phyloP scores from a whole-genome alignment of 148 eudicot genomes.

The Nepenthes gracilis region DNA sequence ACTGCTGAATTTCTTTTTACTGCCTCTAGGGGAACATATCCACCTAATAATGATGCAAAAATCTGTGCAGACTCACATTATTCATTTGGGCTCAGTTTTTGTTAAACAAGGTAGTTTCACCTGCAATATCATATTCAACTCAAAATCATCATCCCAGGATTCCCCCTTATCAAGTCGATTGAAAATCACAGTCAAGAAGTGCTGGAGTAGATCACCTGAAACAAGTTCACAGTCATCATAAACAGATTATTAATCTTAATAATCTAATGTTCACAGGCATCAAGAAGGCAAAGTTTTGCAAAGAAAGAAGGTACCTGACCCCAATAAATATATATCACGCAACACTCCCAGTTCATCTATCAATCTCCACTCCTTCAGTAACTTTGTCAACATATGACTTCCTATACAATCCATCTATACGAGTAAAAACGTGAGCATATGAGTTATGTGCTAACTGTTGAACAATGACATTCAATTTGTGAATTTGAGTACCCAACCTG shows the following conservation, averaged over 20 bases:
- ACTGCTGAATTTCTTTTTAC: no score
- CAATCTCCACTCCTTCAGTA: slow-evolving; percentile 83
- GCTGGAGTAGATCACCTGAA: slow-evolving; percentile 93
- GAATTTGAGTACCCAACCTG: slow-evolving; percentile 40
- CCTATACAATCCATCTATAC: slow-evolving; percentile 80
- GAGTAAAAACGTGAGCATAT: not conserved
- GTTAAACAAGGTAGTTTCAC: slow-evolving; percentile 13
- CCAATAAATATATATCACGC: slow-evolving; percentile 84
- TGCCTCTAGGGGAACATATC: no score
- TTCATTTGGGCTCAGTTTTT: not conserved
- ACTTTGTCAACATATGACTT: slow-evolving; percentile 68
- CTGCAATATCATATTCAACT: slow-evolving; percentile 84
- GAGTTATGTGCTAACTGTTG: not conserved
- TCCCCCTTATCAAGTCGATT: slow-evolving; percentile 84
- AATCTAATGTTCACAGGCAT: not conserved
- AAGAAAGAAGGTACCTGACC: slow-evolving; percentile 54
- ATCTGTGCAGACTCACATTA: no score
- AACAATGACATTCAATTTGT: not conserved
- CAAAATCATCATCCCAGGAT: slow-evolving; percentile 94
- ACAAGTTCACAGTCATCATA: slow-evolving; percentile 5
- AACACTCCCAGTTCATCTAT: slow-evolving; percentile 88
- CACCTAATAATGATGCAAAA: no score
- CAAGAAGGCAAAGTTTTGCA: not conserved
- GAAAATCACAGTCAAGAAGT: slow-evolving; percentile 76
- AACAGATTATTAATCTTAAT: slow-evolving; percentile 6